Base-by-base conservation (phyloP, 179 eudicot species). In the Vitellaria paradoxa region DNA sequence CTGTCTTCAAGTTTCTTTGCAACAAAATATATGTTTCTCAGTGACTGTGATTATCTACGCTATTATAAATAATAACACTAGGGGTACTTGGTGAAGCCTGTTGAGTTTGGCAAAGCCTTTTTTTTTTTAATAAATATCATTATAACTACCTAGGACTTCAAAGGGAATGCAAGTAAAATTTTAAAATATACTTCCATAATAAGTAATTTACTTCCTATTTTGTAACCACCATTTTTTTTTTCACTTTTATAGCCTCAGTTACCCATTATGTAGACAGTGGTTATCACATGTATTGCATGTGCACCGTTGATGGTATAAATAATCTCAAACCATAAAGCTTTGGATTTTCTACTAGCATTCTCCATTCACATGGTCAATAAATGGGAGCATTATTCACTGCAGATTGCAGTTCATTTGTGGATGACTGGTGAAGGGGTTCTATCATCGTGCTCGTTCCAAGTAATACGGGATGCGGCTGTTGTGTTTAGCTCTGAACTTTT, bases 371-470 rank as follows among this genome's bases (percentile, higher is more conserved):
- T 70, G 70, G 63, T 61, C 13, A 7, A 70, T 61, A 21, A n/a
- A 80, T 60, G 52, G 26, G 60, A n/a, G 12, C 52, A 61, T 68
- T 74, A 37, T 70, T 60, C 65, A 56, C 52, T 89, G 75, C 96
- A 96, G 99, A 88, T 82, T 83, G 72, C 89, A 64, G 89, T 94
- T 77, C 89, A 87, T 82, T 82, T 96, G 71, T 96, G 99, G 99
- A 92, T 87, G 66, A 87, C 94, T 18, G 90, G 94, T 72, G 88
- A 88, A 64, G 92, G 86, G 64, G 76, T 76, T 76, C 89, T 96
- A 23, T 85, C 98, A 52, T 82, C 90, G 64, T 82, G 84, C 86
- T 87, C 99, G 76, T 96, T 92, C 66, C 81, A 46, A 9, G 72
- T 94, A 81, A 76, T 92, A 79, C 83, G 76, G 81, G 96, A 91